These are phyloP conservation scores for Tylopilus vinaceipallidus DNA, from an alignment of 768 basidiomycete species.

Conservation along the genomic window DNA sequence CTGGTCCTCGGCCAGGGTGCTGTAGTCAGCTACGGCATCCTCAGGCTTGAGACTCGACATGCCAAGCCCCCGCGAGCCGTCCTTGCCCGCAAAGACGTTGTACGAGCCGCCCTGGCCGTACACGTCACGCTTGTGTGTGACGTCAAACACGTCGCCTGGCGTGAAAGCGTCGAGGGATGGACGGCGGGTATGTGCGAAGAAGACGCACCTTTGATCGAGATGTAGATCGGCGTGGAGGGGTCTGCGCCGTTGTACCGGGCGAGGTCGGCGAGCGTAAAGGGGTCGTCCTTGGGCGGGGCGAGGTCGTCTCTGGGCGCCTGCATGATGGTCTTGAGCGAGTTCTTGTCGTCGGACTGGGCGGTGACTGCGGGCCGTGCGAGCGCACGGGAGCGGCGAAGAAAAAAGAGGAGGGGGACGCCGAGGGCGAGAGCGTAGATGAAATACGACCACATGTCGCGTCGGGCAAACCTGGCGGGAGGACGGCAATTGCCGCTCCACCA, in stretches of 20 bases:
- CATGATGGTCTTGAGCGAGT: slow-evolving; percentile 62
- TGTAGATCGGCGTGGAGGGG: slow-evolving; percentile 70
- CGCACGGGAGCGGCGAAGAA: slow-evolving; percentile 19
- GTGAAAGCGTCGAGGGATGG: no score
- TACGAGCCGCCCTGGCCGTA: slow-evolving; percentile 84
- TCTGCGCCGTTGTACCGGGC: slow-evolving; percentile 70
- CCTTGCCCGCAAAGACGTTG: slow-evolving; percentile 89
- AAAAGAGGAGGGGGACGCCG: slow-evolving; percentile 30
- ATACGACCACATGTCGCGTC: slow-evolving; percentile 13
- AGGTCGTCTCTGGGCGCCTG: slow-evolving; percentile 61
- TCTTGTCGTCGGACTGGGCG: slow-evolving; percentile 24
- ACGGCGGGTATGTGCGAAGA: slow-evolving; percentile 32
- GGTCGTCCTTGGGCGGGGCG: slow-evolving; percentile 72
- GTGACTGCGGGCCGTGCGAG: slow-evolving; percentile 8
- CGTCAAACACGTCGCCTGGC: slow-evolving; percentile 83
- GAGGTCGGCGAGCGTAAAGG: slow-evolving; percentile 69
- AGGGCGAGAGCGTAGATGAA: slow-evolving; percentile 33
- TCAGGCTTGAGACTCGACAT: slow-evolving; percentile 84
- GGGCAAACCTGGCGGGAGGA: neutral
- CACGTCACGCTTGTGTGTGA: slow-evolving; percentile 78
- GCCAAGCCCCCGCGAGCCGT: slow-evolving; percentile 86
- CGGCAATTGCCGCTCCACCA: slow-evolving; percentile 16
- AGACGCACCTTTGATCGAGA: slow-evolving; percentile 83
- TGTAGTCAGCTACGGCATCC: slow-evolving; percentile 88
- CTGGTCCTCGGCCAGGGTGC: slow-evolving; percentile 66